phyloP scores from a whole-genome alignment of 805 yeast genomes.

The Priceomyces haplophilus region DNA sequence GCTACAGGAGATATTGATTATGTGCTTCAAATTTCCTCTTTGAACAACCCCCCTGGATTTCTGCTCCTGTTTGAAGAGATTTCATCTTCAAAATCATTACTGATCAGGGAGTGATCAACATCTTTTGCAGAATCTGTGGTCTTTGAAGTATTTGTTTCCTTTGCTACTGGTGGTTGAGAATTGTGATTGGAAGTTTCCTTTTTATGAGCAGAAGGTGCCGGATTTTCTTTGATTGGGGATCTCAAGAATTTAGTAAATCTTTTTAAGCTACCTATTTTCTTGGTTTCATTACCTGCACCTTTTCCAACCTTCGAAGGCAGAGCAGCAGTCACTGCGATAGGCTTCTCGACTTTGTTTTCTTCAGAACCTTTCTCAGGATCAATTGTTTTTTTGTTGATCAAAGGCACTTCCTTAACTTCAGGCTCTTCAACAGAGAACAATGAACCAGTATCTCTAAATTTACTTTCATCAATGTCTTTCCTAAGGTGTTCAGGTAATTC shows the following conservation, averaged over 20 bases:
- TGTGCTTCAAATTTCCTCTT: constrained; percentile 34
- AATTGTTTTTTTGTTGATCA: constrained; percentile 9
- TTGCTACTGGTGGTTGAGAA: constrained; percentile 4
- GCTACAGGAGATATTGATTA: neutral
- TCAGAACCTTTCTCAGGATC: constrained; percentile 3
- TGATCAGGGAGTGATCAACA: constrained; percentile 3
- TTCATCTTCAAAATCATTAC: constrained; percentile 26
- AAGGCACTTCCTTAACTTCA: constrained; percentile 14
- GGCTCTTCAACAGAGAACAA: constrained; percentile 34
- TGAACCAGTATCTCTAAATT: constrained; percentile 37
- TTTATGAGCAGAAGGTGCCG: constrained; percentile 1
- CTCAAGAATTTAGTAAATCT: constrained; percentile 19
- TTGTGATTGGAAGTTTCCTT: neutral
- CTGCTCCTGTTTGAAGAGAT: constrained; percentile 24
- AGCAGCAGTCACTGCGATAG: constrained; percentile 8
- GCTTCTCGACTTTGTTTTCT: neutral
- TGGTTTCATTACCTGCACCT: constrained; percentile 8
- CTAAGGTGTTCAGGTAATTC: constrained; percentile 54
- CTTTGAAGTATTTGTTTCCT: constrained; percentile 1
- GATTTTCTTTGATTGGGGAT: constrained; percentile 3
- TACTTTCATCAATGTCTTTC: constrained; percentile 31
- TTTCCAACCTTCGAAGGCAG: constrained; percentile 1
- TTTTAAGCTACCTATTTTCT: constrained; percentile 16
- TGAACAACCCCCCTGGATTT: constrained; percentile 38
- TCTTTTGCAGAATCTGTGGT: constrained; percentile 1